Conservation (phyloP, 306 rosid genomes). For the Castanea crenata region DNA sequence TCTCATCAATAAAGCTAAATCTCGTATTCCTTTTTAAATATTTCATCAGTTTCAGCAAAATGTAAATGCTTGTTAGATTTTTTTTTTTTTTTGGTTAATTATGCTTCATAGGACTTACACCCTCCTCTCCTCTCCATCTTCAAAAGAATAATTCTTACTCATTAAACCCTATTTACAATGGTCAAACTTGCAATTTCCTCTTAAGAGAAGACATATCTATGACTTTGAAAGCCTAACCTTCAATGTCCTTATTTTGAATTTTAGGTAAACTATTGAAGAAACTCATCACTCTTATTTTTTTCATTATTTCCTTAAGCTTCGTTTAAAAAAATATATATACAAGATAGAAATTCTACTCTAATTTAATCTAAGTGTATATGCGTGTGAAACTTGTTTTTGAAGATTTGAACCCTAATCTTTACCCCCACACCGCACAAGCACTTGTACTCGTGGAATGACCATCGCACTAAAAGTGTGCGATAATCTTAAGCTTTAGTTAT, state of each 20-base stretch:
- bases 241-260: background rate
- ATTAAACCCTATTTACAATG: background rate
- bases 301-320: background rate
- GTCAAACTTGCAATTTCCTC: background rate
- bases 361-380: accelerated
- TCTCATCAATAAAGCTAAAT: too few relatives aligned
- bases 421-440: accelerated
- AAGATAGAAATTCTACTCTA: too few relatives aligned
- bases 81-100: too few relatives aligned
- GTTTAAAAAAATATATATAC: background rate
- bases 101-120: too few relatives aligned
- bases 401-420: accelerated
- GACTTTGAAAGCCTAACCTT: background rate
- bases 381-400: accelerated
- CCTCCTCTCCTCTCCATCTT: too few relatives aligned
- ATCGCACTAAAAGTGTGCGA: accelerated
- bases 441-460: accelerated
- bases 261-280: background rate
- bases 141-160: background rate
- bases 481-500: background rate
- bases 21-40: too few relatives aligned
- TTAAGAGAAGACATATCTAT: background rate
- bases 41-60: too few relatives aligned
- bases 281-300: background rate
- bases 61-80: too few relatives aligned